Evolutionary conservation across 176 grass and related monocot species (phyloP).

Genomic region (Bolboschoenus planiculmis): DNA sequence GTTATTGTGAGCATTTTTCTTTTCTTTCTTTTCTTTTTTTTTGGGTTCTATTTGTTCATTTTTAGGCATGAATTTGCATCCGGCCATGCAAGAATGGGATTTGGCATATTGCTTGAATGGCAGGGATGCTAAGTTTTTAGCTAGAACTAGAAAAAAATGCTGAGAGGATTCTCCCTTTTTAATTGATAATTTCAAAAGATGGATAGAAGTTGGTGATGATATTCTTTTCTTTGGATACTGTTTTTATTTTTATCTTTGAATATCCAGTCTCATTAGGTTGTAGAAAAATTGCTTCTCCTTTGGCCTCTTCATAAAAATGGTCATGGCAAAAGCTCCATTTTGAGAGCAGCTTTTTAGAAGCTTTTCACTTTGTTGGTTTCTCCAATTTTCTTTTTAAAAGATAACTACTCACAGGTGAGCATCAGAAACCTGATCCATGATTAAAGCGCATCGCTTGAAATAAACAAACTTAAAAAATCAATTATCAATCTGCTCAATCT

Average conservation of each 20-base stretch:
- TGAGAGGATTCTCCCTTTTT: not conserved
- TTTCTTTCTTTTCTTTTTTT: not conserved
- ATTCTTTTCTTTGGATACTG: slow-evolving; percentile 8
- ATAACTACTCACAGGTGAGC: not conserved
- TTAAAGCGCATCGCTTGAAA: not conserved
- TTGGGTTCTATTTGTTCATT: not conserved
- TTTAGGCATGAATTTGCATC: not conserved
- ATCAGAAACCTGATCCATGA: not conserved
- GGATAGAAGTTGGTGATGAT: slow-evolving; percentile 12
- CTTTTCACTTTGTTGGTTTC: slow-evolving; percentile 7
- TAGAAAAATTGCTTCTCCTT: not conserved
- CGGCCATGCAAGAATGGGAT: not conserved
- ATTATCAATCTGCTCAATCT: not conserved
- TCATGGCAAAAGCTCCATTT: not conserved
- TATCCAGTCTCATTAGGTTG: not conserved
- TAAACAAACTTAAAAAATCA: not conserved
- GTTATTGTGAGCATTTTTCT: not conserved
- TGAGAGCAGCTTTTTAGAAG: slow-evolving; percentile 12
- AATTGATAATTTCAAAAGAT: slow-evolving; percentile 17
- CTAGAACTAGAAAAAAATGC: slow-evolving; percentile 1
- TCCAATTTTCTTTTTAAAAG: not conserved
- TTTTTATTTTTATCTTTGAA: not conserved
- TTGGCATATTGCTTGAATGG: slow-evolving; percentile 3
- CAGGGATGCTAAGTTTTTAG: not conserved
- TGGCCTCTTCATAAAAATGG: slow-evolving; percentile 1